Conservation (phyloP, 2,329 filamentous ascomycete genomes). For the Neoascochyta sp. region DNA sequence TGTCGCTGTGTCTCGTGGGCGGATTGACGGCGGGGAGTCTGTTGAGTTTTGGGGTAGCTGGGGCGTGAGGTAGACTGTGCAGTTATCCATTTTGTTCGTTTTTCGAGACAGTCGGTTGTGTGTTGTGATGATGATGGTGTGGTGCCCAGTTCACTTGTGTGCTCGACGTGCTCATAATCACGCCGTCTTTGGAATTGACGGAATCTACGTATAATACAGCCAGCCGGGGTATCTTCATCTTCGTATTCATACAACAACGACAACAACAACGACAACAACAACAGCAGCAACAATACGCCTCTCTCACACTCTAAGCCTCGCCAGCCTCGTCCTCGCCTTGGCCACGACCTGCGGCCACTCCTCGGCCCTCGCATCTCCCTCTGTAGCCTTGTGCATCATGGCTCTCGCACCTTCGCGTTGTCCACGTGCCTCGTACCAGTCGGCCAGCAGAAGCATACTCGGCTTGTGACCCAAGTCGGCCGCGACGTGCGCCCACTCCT, state of each 20-base stretch:
- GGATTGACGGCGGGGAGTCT: constrained; percentile 84
- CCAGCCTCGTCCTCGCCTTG: constrained; percentile 20
- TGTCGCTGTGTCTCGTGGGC: constrained; percentile 83
- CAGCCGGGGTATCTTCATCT: too few relatives aligned
- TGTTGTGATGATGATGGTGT: too few relatives aligned
- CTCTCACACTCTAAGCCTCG: too few relatives aligned
- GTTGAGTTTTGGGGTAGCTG: constrained; percentile 72
- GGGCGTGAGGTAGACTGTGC: constrained; percentile 3
- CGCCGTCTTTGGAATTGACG: too few relatives aligned
- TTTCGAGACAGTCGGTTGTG: too few relatives aligned
- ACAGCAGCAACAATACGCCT: too few relatives aligned
- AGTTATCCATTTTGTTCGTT: too few relatives aligned
- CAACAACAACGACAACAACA: too few relatives aligned
- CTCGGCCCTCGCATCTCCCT: constrained; percentile 13
- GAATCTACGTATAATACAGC: too few relatives aligned
- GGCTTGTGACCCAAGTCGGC: constrained; percentile 27
- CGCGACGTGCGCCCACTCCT: constrained; percentile 33
- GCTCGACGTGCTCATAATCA: too few relatives aligned
- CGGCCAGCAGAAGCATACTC: constrained; percentile 23
- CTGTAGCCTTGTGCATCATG: constrained; percentile 13
- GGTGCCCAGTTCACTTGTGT: too few relatives aligned
- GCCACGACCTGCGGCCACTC: constrained; percentile 26
- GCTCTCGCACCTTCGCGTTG: constrained; percentile 13
- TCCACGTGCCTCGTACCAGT: constrained; percentile 14
- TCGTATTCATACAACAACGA: too few relatives aligned